These are phyloP conservation scores for Cyberlindnera maclurae DNA, from an alignment of 805 yeast species.

Conservation along the genomic window DNA sequence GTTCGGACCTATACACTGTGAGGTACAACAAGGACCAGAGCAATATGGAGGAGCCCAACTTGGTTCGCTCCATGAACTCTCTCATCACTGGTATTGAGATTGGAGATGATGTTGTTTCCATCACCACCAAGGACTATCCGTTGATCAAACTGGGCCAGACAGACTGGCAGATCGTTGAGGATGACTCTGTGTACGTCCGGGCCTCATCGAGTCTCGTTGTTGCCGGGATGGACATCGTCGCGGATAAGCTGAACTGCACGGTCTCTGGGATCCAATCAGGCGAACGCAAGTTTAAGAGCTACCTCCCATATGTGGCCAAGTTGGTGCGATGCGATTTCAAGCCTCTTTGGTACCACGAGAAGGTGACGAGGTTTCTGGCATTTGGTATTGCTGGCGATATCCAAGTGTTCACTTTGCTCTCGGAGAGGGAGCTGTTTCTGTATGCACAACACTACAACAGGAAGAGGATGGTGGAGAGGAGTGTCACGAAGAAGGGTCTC, in stretches of 20 bases:
- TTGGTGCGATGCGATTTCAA: constrained; percentile 22
- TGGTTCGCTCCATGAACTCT: constrained; percentile 6
- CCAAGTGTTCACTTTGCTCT: constrained; percentile 20
- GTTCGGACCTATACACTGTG: constrained; percentile 7
- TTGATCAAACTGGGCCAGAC: constrained; percentile 14
- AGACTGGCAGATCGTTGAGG: too few species aligned
- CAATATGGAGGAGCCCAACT: constrained; percentile 12
- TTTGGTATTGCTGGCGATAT: constrained; percentile 34
- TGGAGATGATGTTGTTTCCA: constrained; percentile 18
- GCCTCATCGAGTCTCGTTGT: background rate
- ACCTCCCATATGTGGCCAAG: constrained; percentile 28
- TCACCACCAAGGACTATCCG: constrained; percentile 21
- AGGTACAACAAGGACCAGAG: constrained; percentile 11
- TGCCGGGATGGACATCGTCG: constrained; percentile 8
- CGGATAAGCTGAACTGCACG: constrained; percentile 19
- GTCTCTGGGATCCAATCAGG: constrained; percentile 9
- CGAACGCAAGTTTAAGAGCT: constrained; percentile 11
- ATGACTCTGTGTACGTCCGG: background rate
- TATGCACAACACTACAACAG: too few species aligned
- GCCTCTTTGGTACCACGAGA: constrained; percentile 26
- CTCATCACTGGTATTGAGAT: constrained; percentile 18
- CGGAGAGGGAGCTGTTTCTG: constrained; percentile 1
- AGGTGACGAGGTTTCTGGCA: constrained; percentile 18
- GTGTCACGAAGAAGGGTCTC: constrained; percentile 17
- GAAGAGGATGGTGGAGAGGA: background rate